Evolutionary conservation across 2,329 filamentous ascomycete genomes (phyloP), one percentile per base, ranked within the genome.

Genomic region (Fusarium sulawesiense): DNA sequence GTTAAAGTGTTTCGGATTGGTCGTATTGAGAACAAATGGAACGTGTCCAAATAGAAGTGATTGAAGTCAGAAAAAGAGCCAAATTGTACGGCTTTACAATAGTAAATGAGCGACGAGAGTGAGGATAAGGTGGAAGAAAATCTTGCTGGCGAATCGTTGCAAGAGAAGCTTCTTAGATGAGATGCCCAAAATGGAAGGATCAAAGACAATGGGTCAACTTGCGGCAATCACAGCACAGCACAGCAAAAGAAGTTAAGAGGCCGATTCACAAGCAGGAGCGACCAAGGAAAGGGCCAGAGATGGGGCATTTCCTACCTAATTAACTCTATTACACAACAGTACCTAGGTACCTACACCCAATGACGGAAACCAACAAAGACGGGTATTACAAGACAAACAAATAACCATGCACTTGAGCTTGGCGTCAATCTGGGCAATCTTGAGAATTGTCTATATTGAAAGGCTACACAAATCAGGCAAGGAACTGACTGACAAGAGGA

Each of bases 141-240:
- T 23, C 12, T 47, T 45, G 37, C 29, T 47, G 23, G 30, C 41
- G 27, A 51, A 49, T 47, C 42, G n/a, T 14, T 49, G n/a, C 12
- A 40, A 53, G n/a, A 32, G 37, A 57, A 46, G 46, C 44, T 47
- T 65, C 41, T 71, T 53, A 66, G 64, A 71, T 61, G 64, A 62
- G 53, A 55, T 46, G 30, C 60, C 59, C 47, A 69, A 69, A 62
- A 63, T 66, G 68, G 68, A 72, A 69, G 60, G 68, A 56, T 46
- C 56, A 64, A 54, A 71, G 56, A 32, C 56, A 66, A 64, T 63
- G 56, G 62, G 54, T 48, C 45, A 57, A 42, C 55, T 46, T 40
- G 55, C 54, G 51, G 45, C 51, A 53, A 53, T 42, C 25, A 27
- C 25, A 29, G 27, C 27, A 29, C 27, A 29, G 29, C 29, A 14